A percentile compares a stretch with the other conserved stretches of the same genome.
Evolutionary conservation across 345 rosid species (phyloP).

Genomic region (Pseudoturritis turrita): DNA sequence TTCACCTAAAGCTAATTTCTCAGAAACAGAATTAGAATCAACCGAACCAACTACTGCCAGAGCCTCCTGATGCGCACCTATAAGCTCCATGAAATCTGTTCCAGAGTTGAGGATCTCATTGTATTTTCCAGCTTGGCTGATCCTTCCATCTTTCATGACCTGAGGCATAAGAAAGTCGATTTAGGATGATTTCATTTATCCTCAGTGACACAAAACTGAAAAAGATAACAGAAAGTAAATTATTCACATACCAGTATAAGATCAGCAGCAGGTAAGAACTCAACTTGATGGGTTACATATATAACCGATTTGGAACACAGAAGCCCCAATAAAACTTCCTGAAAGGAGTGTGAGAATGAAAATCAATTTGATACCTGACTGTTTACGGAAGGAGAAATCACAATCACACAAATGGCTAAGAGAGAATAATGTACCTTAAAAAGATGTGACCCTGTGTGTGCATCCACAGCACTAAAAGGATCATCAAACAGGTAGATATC

Average conservation of each 20-base stretch:
- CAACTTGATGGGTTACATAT: slow-evolving; percentile 84
- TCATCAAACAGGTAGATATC: slow-evolving; percentile 86
- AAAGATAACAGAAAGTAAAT: not conserved
- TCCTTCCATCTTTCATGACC: slow-evolving; percentile 83
- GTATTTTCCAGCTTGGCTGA: slow-evolving; percentile 71
- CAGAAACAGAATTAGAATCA: slow-evolving; percentile 33
- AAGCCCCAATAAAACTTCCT: slow-evolving; percentile 62
- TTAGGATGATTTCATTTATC: not conserved
- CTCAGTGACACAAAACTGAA: not conserved
- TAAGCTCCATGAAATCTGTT: slow-evolving; percentile 73
- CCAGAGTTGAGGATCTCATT: slow-evolving; percentile 57
- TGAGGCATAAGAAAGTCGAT: slow-evolving; percentile 16
- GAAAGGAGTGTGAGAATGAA: slow-evolving; percentile 12
- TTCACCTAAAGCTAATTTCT: slow-evolving; percentile 13
- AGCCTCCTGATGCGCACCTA: slow-evolving; percentile 66
- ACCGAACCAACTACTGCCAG: slow-evolving; percentile 48
- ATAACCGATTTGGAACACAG: slow-evolving; percentile 56
- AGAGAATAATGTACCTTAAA: slow-evolving; percentile 49
- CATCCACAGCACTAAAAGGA: slow-evolving; percentile 92
- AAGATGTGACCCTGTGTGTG: slow-evolving; percentile 80
- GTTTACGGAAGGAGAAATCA: not conserved
- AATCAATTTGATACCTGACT: not conserved
- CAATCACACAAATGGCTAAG: not conserved
- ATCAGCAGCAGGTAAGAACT: slow-evolving; percentile 76
- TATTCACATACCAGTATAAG: slow-evolving; percentile 55